These are phyloP conservation scores for Leersia perrieri DNA, from an alignment of 176 grass and related monocot genomes.

Conservation along the genomic window DNA sequence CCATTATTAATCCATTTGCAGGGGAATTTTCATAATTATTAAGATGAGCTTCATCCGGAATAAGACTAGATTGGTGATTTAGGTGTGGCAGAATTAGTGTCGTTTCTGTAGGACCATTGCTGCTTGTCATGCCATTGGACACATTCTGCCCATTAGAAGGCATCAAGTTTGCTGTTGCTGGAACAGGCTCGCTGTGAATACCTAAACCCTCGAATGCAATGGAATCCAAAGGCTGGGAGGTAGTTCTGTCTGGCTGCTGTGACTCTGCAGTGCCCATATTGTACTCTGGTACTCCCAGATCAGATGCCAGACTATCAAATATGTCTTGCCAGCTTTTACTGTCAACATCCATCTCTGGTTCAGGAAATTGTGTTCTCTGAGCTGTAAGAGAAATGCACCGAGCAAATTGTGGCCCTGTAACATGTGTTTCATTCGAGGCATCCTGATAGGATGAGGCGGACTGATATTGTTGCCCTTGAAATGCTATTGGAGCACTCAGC, in stretches of 20 bases:
- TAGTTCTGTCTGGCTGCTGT: conserved; percentile 20
- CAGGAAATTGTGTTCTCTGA: conserved; percentile 28
- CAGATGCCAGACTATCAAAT: conserved; percentile 65
- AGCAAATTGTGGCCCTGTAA: conserved; percentile 14
- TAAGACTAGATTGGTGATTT: conserved; percentile 11
- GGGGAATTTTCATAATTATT: conserved; percentile 1
- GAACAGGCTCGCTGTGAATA: conserved; percentile 21
- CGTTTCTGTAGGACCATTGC: background rate
- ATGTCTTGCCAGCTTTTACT: conserved; percentile 85
- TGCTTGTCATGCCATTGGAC: background rate
- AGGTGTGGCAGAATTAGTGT: background rate
- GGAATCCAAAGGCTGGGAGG: conserved; percentile 24
- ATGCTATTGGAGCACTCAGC: conserved; percentile 39
- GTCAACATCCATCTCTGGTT: conserved; percentile 45
- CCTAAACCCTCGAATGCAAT: background rate
- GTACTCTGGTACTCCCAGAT: conserved; percentile 54
- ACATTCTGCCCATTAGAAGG: conserved; percentile 18
- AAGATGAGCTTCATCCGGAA: conserved; percentile 21
- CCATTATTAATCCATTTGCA: conserved; percentile 15
- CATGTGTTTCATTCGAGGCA: conserved; percentile 24
- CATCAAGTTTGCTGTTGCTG: background rate
- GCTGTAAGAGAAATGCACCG: conserved; percentile 24
- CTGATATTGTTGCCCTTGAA: conserved; percentile 37
- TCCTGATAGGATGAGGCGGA: conserved; percentile 5
- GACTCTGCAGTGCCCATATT: background rate